A percentile compares a stretch with the other conserved stretches of the same genome.
These are phyloP conservation scores for Diaporthe amygdali DNA, from an alignment of 2,329 filamentous ascomycete genomes.

Conservation along the genomic window DNA sequence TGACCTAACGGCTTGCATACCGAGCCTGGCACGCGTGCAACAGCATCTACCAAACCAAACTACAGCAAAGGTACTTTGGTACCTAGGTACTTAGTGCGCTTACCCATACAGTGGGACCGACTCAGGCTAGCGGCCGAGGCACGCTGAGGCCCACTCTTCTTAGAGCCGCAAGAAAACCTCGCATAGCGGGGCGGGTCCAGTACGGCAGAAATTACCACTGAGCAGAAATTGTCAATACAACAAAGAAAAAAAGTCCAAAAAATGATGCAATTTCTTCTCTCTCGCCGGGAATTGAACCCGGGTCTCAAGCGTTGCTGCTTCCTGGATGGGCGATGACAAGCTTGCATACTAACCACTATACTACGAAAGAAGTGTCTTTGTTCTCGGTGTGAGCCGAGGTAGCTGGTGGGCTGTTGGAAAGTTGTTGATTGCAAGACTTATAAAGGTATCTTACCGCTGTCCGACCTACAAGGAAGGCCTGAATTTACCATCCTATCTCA, in stretches of 20 bases:
- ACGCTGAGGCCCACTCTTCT: background rate
- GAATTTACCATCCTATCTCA: no score
- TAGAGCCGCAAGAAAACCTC: background rate
- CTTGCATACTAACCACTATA: slow-evolving; percentile 5
- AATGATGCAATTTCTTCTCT: background rate
- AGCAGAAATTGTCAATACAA: background rate
- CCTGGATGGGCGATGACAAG: slow-evolving; percentile 1
- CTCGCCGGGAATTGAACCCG: background rate
- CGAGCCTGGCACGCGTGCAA: background rate
- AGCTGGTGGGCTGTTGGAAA: background rate
- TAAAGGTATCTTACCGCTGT: no score
- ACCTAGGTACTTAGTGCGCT: background rate
- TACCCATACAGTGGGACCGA: background rate
- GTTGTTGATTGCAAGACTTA: no score
- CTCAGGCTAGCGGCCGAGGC: background rate
- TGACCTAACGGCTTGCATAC: background rate
- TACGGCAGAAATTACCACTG: no score
- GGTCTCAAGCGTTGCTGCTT: background rate
- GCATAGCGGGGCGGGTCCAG: background rate
- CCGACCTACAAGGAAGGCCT: no score
- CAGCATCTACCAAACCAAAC: background rate
- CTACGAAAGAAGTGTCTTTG: background rate
- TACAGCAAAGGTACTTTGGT: background rate
- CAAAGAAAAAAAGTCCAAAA: background rate
- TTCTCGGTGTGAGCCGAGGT: background rate